phyloP scores from a whole-genome alignment of 345 rosid genomes.

The Gossypium turneri region DNA sequence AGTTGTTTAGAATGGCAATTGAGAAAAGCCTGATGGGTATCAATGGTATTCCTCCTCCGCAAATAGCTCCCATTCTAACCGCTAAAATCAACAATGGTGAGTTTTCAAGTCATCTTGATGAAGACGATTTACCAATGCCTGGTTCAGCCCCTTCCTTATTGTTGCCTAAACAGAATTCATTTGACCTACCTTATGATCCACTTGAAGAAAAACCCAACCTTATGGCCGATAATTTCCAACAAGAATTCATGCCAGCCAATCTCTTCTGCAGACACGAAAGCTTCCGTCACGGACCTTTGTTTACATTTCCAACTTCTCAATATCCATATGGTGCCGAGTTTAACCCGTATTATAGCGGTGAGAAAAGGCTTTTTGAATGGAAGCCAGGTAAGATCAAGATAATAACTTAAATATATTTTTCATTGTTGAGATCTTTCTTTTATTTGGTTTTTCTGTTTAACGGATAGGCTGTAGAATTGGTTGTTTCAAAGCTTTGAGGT shows the following conservation, averaged over 20 bases:
- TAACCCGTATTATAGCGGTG: background rate
- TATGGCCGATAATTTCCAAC: conserved; percentile 55
- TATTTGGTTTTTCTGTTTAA: background rate
- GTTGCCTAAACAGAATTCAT: conserved; percentile 61
- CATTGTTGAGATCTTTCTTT: background rate
- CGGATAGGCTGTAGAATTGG: background rate
- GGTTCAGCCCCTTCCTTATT: conserved; percentile 85
- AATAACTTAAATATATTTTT: background rate
- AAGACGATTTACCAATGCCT: conserved; percentile 41
- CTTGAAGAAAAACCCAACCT: conserved; percentile 74
- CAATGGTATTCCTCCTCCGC: conserved; percentile 25
- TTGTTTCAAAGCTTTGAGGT: conserved; percentile 2
- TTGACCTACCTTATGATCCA: conserved; percentile 83
- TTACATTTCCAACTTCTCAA: conserved; percentile 27
- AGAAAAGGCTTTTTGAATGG: conserved; percentile 13
- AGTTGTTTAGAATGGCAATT: conserved; percentile 36
- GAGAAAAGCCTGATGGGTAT: conserved; percentile 39
- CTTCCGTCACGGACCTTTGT: conserved; percentile 40
- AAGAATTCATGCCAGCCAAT: conserved; percentile 48
- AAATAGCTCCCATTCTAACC: conserved; percentile 41
- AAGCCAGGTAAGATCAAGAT: conserved; percentile 22
- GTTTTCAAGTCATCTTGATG: conserved; percentile 19
- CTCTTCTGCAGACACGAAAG: conserved; percentile 75
- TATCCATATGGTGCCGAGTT: conserved; percentile 21
- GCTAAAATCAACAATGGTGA: conserved; percentile 39